phyloP scores from a whole-genome alignment of 176 grass and related monocot genomes.

The Panicum miliaceum region DNA sequence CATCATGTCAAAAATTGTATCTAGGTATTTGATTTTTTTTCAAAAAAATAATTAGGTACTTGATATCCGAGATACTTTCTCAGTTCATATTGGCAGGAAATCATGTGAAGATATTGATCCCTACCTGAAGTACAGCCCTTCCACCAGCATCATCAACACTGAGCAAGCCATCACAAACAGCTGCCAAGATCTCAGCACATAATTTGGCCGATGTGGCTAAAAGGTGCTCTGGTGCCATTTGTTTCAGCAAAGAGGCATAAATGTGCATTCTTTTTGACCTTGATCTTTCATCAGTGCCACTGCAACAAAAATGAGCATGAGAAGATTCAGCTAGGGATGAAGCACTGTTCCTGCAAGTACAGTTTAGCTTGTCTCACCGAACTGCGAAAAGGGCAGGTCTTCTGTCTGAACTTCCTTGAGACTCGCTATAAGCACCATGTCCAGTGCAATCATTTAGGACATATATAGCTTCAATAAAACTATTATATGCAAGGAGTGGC shows the following conservation, averaged over 20 bases:
- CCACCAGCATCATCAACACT: conserved; percentile 78
- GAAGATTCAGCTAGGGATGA: conserved; percentile 14
- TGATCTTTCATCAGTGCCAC: conserved; percentile 73
- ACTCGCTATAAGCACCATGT: conserved; percentile 53
- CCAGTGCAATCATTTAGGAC: conserved; percentile 73
- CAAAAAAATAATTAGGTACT: background rate
- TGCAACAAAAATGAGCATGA: conserved; percentile 35
- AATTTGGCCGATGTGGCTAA: conserved; percentile 95
- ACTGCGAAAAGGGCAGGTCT: conserved; percentile 68
- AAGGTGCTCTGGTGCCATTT: conserved; percentile 99
- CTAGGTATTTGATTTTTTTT: too few relatives aligned
- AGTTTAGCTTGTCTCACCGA: conserved; percentile 50
- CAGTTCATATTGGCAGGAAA: background rate
- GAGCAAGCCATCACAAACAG: conserved; percentile 90
- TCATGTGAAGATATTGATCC: background rate
- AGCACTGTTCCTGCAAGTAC: background rate
- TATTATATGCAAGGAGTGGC: conserved; percentile 98
- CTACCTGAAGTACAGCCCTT: conserved; percentile 86
- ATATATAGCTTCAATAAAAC: conserved; percentile 96
- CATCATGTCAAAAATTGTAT: too few relatives aligned
- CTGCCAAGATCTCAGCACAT: conserved; percentile 94
- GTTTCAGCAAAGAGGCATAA: conserved; percentile 91
- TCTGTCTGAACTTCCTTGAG: conserved; percentile 54
- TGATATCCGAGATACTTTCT: background rate
- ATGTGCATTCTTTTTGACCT: conserved; percentile 91